A percentile compares a stretch with the other conserved stretches of the same genome.
Evolutionary conservation across 768 basidiomycete genomes (phyloP).

Genomic region (Boletus insuetus): DNA sequence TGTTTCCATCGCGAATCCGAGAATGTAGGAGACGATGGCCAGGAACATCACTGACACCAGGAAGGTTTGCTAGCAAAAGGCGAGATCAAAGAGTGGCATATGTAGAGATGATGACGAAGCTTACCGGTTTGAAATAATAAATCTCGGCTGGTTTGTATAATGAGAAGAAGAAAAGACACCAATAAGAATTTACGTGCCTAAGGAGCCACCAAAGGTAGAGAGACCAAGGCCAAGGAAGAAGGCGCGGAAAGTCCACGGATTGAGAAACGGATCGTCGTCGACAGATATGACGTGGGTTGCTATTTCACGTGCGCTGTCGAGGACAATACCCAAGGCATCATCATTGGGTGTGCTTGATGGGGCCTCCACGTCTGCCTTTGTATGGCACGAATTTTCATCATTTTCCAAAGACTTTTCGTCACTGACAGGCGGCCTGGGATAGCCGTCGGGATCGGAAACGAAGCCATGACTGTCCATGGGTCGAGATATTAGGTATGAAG

Average conservation of each 20-base stretch:
- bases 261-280: slow-evolving; percentile 26
- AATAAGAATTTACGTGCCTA: slow-evolving; percentile 33
- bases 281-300: slow-evolving; percentile 45
- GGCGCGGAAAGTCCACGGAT: slow-evolving; percentile 39
- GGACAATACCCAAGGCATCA: slow-evolving; percentile 15
- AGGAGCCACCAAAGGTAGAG: slow-evolving; percentile 48
- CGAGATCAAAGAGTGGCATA: background rate
- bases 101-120: background rate
- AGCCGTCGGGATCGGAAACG: too few relatives aligned
- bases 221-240: slow-evolving; percentile 55
- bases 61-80: slow-evolving; percentile 43
- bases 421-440: too few relatives aligned
- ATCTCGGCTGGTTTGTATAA: slow-evolving; percentile 43
- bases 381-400: too few relatives aligned
- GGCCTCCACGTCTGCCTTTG: slow-evolving; percentile 33
- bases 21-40: slow-evolving; percentile 45
- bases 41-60: slow-evolving; percentile 52
- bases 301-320: slow-evolving; percentile 45
- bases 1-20: slow-evolving; percentile 45
- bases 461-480: too few relatives aligned
- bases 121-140: slow-evolving; percentile 59
- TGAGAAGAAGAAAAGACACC: background rate
- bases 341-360: background rate
- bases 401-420: too few relatives aligned
- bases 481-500: too few relatives aligned